Conservation (phyloP, 2,329 filamentous ascomycete species). For the Macrophomina tecta region DNA sequence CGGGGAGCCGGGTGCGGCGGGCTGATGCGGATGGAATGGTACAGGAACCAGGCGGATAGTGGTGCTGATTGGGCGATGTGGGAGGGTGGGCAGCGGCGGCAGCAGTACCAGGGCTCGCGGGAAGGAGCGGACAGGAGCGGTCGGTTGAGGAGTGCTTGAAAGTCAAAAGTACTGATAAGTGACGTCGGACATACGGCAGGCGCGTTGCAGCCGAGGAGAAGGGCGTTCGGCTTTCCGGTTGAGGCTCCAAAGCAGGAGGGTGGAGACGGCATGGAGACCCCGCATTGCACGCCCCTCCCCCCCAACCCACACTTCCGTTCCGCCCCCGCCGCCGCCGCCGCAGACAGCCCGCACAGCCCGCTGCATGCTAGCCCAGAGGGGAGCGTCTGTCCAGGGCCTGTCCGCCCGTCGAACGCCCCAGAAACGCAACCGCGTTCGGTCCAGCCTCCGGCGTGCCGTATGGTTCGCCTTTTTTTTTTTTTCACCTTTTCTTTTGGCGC, state of each 20-base stretch:
- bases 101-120: neutral
- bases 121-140: neutral
- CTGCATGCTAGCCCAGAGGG: neutral
- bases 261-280: constrained; percentile 6
- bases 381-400: neutral
- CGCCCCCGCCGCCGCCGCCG: constrained; percentile 1
- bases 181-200: constrained; percentile 17
- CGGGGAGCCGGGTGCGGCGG: neutral
- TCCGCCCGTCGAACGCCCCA: neutral
- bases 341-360: neutral
- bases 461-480: neutral
- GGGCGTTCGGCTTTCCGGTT: constrained; percentile 8
- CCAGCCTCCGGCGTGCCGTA: neutral
- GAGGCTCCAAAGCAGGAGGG: constrained; percentile 18
- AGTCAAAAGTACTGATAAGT: constrained; percentile 22
- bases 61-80: neutral
- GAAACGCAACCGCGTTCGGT: neutral
- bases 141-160: neutral
- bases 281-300: neutral
- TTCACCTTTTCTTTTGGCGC: neutral
- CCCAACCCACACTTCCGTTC: neutral
- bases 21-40: neutral
- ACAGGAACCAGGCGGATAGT: neutral
- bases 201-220: constrained; percentile 11
- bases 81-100: neutral